Percentiles rank a stretch among this genome's conserved stretches.
phyloP scores from a whole-genome alignment of 495 filamentous ascomycete genomes.

The Aspergillus cavernicola region DNA sequence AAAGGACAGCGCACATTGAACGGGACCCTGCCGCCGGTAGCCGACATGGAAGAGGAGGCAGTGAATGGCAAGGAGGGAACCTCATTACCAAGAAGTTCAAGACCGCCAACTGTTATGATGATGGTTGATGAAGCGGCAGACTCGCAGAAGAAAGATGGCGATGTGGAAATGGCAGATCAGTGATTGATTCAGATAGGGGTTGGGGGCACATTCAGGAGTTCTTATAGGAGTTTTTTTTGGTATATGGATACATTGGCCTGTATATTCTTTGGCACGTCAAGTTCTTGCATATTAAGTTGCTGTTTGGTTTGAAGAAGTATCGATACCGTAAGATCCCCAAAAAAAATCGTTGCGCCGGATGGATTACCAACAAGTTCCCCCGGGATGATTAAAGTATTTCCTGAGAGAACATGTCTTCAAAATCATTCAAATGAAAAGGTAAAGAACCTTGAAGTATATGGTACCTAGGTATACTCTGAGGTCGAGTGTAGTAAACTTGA shows the following conservation, averaged over 20 bases:
- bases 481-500: not conserved
- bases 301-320: conserved; percentile 5
- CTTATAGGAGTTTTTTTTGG: conserved; percentile 18
- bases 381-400: not conserved
- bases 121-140: conserved; percentile 38
- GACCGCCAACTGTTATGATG: conserved; percentile 33
- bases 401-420: too few relatives aligned
- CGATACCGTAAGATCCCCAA: not conserved
- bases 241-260: conserved; percentile 6
- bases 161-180: conserved; percentile 46
- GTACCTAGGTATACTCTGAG: not conserved
- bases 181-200: conserved; percentile 19
- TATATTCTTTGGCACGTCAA: too few relatives aligned
- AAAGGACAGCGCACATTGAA: conserved; percentile 54
- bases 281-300: too few relatives aligned
- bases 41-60: conserved; percentile 31
- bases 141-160: conserved; percentile 18
- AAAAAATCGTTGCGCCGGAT: not conserved
- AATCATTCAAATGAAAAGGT: too few relatives aligned
- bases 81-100: conserved; percentile 21
- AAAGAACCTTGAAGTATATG: not conserved
- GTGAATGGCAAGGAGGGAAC: conserved; percentile 19
- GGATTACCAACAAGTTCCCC: too few relatives aligned
- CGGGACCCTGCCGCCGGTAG: conserved; percentile 22
- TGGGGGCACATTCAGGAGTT: conserved; percentile 19